These are phyloP conservation scores for Nicotiana sylvestris DNA, from an alignment of 257 asterid species.

Conservation along the genomic window DNA sequence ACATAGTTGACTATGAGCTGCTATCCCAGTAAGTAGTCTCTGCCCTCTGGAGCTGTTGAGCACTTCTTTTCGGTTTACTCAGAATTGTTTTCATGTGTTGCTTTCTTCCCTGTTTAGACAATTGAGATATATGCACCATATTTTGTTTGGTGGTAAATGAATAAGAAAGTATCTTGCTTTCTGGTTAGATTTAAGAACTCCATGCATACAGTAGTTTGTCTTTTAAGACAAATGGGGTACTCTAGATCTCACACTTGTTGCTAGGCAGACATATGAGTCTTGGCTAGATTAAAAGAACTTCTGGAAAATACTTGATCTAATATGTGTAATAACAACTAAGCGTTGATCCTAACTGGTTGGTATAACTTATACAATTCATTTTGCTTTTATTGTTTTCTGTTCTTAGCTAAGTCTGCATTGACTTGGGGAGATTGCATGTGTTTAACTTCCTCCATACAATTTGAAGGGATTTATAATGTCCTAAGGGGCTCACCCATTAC, in stretches of 20 bases:
- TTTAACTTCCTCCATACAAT: too few relatives aligned
- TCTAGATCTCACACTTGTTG: not conserved
- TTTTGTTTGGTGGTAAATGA: not conserved
- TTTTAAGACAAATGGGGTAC: not conserved
- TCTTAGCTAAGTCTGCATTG: too few relatives aligned
- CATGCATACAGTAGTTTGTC: not conserved
- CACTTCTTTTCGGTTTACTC: not conserved
- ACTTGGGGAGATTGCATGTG: too few relatives aligned
- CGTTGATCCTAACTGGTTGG: not conserved
- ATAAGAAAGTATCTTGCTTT: not conserved
- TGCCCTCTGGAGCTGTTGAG: not conserved
- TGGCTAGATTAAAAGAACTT: not conserved
- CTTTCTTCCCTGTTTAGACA: not conserved
- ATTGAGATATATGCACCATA: not conserved
- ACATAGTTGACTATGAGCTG: conserved; percentile 89
- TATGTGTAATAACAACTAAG: not conserved
- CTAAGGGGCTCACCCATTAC: not conserved
- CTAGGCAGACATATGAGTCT: not conserved
- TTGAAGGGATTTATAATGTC: not conserved
- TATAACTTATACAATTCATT: not conserved
- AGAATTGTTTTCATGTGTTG: not conserved
- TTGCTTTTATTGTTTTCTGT: too few relatives aligned
- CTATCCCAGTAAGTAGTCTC: conserved; percentile 65
- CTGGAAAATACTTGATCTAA: not conserved
- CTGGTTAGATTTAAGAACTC: not conserved